phyloP scores from a whole-genome alignment of 2,329 filamentous ascomycete genomes.

The Nigrospora oryzae region DNA sequence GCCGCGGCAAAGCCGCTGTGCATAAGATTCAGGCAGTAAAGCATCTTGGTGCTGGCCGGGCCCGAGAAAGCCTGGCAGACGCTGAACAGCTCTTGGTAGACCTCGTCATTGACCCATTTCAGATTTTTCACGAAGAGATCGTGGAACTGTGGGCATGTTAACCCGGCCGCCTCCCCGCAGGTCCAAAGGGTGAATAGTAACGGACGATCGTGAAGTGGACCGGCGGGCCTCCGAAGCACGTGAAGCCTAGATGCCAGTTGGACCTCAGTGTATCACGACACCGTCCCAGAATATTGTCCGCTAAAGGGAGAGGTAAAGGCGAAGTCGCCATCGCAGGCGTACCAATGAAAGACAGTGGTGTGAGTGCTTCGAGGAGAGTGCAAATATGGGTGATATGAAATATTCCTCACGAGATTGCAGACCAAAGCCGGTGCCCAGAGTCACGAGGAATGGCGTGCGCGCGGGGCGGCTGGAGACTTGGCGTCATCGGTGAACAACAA shows the following conservation, averaged over 20 bases:
- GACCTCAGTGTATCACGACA: background rate
- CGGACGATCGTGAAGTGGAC: conserved; percentile 60
- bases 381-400: too few species aligned
- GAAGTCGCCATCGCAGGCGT: too few species aligned
- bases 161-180: background rate
- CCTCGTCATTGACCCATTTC: conserved; percentile 61
- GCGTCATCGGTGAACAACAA: too few species aligned
- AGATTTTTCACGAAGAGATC: conserved; percentile 51
- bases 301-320: too few species aligned
- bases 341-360: too few species aligned
- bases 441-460: too few species aligned
- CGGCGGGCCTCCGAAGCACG: conserved; percentile 57
- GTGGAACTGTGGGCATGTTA: conserved; percentile 33
- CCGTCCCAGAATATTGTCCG: too few species aligned
- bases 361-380: too few species aligned
- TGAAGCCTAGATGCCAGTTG: conserved; percentile 56
- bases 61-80: conserved; percentile 60
- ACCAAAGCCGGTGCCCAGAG: too few species aligned
- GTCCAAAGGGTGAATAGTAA: background rate
- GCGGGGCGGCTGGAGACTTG: too few species aligned
- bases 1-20: conserved; percentile 51
- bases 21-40: conserved; percentile 59
- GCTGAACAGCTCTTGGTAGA: conserved; percentile 67
- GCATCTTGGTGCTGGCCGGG: conserved; percentile 63
- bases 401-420: too few species aligned